These are phyloP conservation scores for Trichoderma reesei DNA, from an alignment of 495 filamentous ascomycete genomes.

Conservation along the genomic window DNA sequence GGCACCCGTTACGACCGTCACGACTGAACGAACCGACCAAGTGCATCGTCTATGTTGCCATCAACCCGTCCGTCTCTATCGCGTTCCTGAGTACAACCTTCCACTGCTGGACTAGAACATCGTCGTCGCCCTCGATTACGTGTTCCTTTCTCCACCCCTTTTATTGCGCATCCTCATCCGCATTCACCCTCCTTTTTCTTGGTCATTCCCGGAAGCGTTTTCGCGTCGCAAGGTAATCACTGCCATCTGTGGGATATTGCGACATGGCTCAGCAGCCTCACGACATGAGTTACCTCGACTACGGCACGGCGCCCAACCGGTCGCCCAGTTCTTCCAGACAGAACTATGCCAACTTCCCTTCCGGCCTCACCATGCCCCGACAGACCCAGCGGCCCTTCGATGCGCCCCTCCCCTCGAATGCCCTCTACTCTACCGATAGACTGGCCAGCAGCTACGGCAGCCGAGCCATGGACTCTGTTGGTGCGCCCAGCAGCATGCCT, in stretches of 20 bases:
- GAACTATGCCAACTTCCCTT: slow-evolving; percentile 47
- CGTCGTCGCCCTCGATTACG: not conserved
- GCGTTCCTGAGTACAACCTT: not conserved
- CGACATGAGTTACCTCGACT: slow-evolving; percentile 33
- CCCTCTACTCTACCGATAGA: slow-evolving; percentile 26
- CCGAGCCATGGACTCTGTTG: slow-evolving; percentile 39
- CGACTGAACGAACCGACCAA: slow-evolving; percentile 7
- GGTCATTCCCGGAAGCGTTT: not conserved
- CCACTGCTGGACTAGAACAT: not conserved
- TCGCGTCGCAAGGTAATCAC: not conserved
- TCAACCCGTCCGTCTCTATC: not conserved
- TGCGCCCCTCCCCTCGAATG: slow-evolving; percentile 30
- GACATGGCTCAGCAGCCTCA: slow-evolving; percentile 49
- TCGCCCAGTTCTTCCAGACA: slow-evolving; percentile 30
- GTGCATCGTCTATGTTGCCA: slow-evolving; percentile 7
- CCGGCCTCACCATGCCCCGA: slow-evolving; percentile 32
- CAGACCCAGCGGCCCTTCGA: slow-evolving; percentile 60
- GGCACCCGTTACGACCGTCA: slow-evolving; percentile 4
- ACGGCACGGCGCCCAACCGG: slow-evolving; percentile 21
- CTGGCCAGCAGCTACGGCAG: slow-evolving; percentile 43
- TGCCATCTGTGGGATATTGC: not conserved
- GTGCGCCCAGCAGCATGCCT: slow-evolving; percentile 40
- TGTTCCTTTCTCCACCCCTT: slow-evolving; percentile 5
- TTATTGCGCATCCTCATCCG: not conserved
- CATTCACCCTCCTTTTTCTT: not conserved